Percentiles rank a stretch among this genome's conserved stretches.
These are phyloP conservation scores for Lepidopterella palustris DNA, from an alignment of 495 filamentous ascomycete genomes.

Conservation along the genomic window DNA sequence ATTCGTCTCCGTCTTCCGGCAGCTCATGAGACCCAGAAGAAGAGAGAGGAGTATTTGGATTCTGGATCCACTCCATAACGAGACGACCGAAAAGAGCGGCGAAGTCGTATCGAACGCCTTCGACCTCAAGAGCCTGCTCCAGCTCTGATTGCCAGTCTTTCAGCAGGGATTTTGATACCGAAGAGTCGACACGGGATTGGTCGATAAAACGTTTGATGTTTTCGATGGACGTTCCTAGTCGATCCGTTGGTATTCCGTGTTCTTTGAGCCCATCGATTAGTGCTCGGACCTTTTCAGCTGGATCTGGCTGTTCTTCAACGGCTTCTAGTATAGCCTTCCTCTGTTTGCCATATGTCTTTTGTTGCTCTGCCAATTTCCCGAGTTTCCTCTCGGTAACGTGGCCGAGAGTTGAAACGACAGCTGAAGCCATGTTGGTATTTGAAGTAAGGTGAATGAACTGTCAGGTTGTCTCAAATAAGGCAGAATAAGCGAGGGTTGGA, in stretches of 20 bases:
- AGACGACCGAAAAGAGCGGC: constrained; percentile 29
- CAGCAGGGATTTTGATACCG: constrained; percentile 35
- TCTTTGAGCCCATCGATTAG: constrained; percentile 12
- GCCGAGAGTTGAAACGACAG: constrained; percentile 23
- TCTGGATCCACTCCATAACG: constrained; percentile 29
- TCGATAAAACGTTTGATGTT: constrained; percentile 40
- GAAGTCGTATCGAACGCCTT: constrained; percentile 28
- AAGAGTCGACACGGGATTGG: constrained; percentile 41
- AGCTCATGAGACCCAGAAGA: background rate
- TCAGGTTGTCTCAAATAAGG: background rate
- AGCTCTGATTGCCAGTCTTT: constrained; percentile 23
- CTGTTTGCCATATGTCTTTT: constrained; percentile 18
- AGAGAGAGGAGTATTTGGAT: constrained; percentile 9
- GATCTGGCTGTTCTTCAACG: constrained; percentile 3
- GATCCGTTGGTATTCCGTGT: background rate
- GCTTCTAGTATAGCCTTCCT: constrained; percentile 11
- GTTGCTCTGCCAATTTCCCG: constrained; percentile 22
- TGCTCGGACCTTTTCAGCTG: constrained; percentile 1
- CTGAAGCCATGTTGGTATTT: constrained; percentile 8
- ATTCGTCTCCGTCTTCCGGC: constrained; percentile 9
- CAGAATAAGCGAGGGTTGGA: background rate
- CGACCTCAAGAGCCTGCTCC: constrained; percentile 28
- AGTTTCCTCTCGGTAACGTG: constrained; percentile 31
- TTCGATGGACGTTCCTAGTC: background rate
- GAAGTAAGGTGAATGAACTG: background rate